Evolutionary conservation across 495 filamentous ascomycete genomes (phyloP), one percentile per base, ranked within the genome.

Genomic region (Penicillium mononematosum): DNA sequence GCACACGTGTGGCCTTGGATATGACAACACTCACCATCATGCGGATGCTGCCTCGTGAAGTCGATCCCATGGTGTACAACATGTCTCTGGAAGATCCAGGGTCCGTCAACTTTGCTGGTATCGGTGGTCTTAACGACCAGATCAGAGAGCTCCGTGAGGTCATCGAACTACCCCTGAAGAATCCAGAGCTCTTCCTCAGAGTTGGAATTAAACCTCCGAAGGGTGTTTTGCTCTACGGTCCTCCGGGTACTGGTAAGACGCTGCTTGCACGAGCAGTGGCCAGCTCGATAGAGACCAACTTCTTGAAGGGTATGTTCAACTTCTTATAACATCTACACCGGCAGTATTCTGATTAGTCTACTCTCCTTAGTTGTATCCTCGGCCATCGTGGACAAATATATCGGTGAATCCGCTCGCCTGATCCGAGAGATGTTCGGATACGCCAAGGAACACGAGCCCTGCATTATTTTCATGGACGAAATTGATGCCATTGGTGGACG

Each of bases 381-480:
- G n/a, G 95, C 95, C 5, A 99, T 99, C 66, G 95, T 99, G 47
- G 95, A 99, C 78, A 99, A 99, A 73, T 99, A 98, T 73, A 99
- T 99, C 44, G 95, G 95, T 71, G 95, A 99, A 75, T 98, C 94
- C 10, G 95, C 95, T 36, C 87, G 95, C 47, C 79, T 99, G 61
- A 99, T 99, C 65, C 86, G 95, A 75, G 95, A 99, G 72, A 98
- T 99, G 95, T 99, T 99, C 66, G 95, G 95, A 47, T 99, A 99
- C 70, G 95, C 95, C 56, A 97, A 97, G 74, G 95, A 99, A 73
- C 95, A 99, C 72, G 95, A 99, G 70, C 95, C 95, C 44, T 99
- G 95, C 73, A 98, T 99, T 69, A 99, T 99, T 75, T 99, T 99
- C 84, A 99, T 99, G 95, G 95, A 99, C 79, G 95, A 99, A 72